Conservation (phyloP, 1,284 basidiomycete genomes). For the Volvariella surrecta region DNA sequence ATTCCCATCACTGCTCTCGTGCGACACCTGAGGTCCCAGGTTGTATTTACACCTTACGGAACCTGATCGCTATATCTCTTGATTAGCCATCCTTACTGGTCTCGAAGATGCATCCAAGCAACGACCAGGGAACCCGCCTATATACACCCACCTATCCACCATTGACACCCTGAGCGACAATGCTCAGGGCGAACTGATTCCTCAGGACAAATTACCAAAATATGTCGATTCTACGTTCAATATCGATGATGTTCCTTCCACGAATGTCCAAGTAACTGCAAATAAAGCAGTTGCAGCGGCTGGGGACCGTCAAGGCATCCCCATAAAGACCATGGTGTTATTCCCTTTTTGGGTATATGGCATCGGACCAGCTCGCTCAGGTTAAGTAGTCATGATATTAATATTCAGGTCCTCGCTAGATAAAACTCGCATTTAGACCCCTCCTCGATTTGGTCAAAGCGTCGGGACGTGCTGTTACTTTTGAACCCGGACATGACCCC, state of each 20-base stretch:
- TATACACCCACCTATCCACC: conserved; percentile 35
- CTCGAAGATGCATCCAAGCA: conserved; percentile 21
- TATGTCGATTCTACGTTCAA: too few relatives aligned
- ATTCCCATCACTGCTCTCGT: conserved; percentile 25
- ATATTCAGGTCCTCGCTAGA: conserved; percentile 21
- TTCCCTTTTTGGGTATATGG: conserved; percentile 33
- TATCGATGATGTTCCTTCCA: not conserved
- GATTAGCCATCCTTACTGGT: conserved; percentile 27
- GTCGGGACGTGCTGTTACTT: conserved; percentile 26
- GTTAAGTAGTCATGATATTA: too few relatives aligned
- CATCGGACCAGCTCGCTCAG: conserved; percentile 29
- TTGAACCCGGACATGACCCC: conserved; percentile 27
- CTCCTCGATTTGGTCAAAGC: conserved; percentile 23
- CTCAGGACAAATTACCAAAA: too few relatives aligned
- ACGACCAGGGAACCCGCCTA: conserved; percentile 25
- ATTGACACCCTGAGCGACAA: conserved; percentile 29
- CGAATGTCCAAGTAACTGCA: too few relatives aligned
- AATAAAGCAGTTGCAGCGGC: conserved; percentile 18
- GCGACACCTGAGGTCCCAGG: too few relatives aligned
- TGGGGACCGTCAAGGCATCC: conserved; percentile 28
- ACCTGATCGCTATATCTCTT: too few relatives aligned
- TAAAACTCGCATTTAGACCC: conserved; percentile 23
- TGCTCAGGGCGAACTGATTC: conserved; percentile 18
- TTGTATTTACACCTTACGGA: too few relatives aligned
- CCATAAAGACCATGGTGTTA: conserved; percentile 32